phyloP scores from a whole-genome alignment of 768 basidiomycete species.

The Daedaleopsis sinensis region DNA sequence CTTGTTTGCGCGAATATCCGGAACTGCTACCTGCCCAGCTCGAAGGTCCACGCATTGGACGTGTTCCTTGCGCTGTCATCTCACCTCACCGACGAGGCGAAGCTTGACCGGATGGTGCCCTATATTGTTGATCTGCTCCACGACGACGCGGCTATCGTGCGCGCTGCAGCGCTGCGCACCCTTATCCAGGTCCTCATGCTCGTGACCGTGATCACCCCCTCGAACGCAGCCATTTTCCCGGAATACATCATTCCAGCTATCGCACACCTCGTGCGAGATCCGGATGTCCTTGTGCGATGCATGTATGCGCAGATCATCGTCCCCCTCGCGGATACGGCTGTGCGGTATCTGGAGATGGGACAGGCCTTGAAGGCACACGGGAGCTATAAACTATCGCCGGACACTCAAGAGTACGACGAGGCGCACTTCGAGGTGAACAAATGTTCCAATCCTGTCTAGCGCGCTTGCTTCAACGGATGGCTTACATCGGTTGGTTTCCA shows the following conservation, averaged over 20 bases:
- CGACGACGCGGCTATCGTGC: constrained; percentile 83
- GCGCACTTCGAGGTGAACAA: constrained; percentile 75
- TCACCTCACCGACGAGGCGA: constrained; percentile 92
- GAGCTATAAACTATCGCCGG: constrained; percentile 61
- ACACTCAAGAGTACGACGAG: constrained; percentile 74
- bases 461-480: not conserved
- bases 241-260: constrained; percentile 96
- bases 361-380: constrained; percentile 89
- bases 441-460: not conserved
- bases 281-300: constrained; percentile 81
- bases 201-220: constrained; percentile 72
- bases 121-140: constrained; percentile 88
- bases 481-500: constrained; percentile 32
- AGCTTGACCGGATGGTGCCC: constrained; percentile 90
- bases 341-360: constrained; percentile 90
- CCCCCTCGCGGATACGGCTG: constrained; percentile 82
- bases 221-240: constrained; percentile 76
- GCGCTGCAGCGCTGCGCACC: constrained; percentile 76
- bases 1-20: constrained; percentile 88
- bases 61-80: constrained; percentile 80
- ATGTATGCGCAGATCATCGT: constrained; percentile 86
- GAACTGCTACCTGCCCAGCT: constrained; percentile 83
- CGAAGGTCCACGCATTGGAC: constrained; percentile 84
- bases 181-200: constrained; percentile 73
- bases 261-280: constrained; percentile 78